These are phyloP conservation scores for Zalaria obscura DNA, from an alignment of 2,329 filamentous ascomycete species.

Conservation along the genomic window DNA sequence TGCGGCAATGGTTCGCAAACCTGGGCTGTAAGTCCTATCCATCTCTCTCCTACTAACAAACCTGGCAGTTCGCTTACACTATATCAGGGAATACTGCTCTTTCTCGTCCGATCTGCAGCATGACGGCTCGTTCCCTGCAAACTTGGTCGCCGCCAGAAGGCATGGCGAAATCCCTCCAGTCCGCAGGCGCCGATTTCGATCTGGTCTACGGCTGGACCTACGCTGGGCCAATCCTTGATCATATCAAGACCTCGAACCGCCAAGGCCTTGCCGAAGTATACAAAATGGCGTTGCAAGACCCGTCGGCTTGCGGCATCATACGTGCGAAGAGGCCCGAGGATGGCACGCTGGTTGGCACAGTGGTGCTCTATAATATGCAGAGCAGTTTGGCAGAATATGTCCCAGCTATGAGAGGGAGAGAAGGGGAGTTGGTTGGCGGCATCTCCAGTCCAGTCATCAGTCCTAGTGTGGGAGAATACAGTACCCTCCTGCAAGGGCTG, in stretches of 20 bases:
- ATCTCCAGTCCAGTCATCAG: constrained; percentile 71
- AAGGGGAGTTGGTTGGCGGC: constrained; percentile 46
- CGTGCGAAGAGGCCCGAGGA: constrained; percentile 60
- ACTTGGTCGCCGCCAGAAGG: constrained; percentile 66
- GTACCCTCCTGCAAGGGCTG: constrained; percentile 61
- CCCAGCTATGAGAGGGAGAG: constrained; percentile 44
- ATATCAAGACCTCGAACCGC: constrained; percentile 60
- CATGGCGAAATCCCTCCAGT: constrained; percentile 57
- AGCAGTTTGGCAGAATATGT: constrained; percentile 56
- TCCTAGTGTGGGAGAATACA: constrained; percentile 51
- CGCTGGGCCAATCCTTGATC: constrained; percentile 56
- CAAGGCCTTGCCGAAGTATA: constrained; percentile 72
- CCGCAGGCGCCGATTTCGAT: constrained; percentile 65
- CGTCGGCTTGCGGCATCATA: constrained; percentile 64
- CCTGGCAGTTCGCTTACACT: not conserved
- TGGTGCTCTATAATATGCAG: constrained; percentile 62
- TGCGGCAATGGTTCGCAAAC: constrained; percentile 74
- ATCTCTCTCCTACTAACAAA: not conserved
- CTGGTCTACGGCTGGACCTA: constrained; percentile 71
- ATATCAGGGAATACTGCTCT: constrained; percentile 46
- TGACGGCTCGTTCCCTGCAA: constrained; percentile 58
- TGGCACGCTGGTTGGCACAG: constrained; percentile 57
- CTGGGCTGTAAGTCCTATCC: constrained; percentile 46
- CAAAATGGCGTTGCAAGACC: constrained; percentile 56
- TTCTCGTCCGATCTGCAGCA: constrained; percentile 51